phyloP scores from a whole-genome alignment of 2,329 filamentous ascomycete species.

The Hawksworthiomyces lignivorus region DNA sequence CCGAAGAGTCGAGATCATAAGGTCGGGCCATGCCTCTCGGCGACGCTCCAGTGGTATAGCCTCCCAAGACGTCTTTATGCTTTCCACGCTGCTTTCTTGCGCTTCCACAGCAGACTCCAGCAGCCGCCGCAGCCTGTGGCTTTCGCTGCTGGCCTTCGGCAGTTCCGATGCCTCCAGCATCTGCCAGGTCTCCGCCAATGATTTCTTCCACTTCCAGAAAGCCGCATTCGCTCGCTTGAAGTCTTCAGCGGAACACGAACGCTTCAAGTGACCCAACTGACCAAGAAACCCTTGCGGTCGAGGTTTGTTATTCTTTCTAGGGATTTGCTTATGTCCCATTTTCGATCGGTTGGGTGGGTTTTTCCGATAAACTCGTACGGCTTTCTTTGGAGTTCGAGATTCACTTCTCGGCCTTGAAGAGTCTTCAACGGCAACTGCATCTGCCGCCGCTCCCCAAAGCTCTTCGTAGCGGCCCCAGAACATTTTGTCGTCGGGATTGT shows the following conservation, averaged over 20 bases:
- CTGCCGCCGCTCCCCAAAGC: conserved; percentile 8
- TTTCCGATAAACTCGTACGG: too few species aligned
- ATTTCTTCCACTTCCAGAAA: conserved; percentile 13
- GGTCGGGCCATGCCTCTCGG: conserved; percentile 22
- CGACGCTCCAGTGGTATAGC: conserved; percentile 20
- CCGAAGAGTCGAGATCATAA: conserved; percentile 30
- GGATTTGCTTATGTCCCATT: too few species aligned
- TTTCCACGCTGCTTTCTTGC: conserved; percentile 11
- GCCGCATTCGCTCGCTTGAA: neutral
- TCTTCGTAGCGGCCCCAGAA: conserved; percentile 8
- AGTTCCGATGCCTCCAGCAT: conserved; percentile 7
- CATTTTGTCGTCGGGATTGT: neutral
- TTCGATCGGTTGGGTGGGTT: too few species aligned
- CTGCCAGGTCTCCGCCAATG: conserved; percentile 9
- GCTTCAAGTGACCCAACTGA: neutral
- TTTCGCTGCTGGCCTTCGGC: neutral
- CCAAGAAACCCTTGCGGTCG: neutral
- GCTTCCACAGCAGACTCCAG: conserved; percentile 18
- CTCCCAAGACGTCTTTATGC: conserved; percentile 28
- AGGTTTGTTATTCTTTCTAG: too few species aligned
- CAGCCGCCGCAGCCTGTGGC: conserved; percentile 19
- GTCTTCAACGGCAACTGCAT: neutral
- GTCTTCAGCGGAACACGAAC: neutral
- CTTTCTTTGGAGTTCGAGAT: too few species aligned
- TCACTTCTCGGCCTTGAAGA: neutral